Conservation (phyloP, 2,329 filamentous ascomycete species). For the Daldinia eschscholtzii region DNA sequence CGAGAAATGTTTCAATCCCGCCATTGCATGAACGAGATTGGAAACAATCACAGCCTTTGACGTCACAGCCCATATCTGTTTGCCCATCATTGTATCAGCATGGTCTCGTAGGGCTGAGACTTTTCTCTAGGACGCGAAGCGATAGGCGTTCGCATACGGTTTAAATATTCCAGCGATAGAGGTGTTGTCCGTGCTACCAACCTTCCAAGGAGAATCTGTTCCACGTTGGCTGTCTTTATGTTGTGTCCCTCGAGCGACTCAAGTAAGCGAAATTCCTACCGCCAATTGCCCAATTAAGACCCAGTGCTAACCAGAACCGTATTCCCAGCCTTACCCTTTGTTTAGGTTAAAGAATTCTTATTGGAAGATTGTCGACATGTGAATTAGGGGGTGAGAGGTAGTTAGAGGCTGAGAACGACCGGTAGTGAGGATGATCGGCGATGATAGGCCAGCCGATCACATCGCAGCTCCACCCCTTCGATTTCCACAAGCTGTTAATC, state of each 20-base stretch:
- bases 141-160: background rate
- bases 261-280: background rate
- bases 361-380: conserved; percentile 1
- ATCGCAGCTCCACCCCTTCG: conserved; percentile 32
- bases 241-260: background rate
- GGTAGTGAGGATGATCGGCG: conserved; percentile 34
- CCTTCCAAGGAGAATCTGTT: background rate
- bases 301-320: background rate
- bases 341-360: background rate
- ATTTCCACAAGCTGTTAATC: conserved; percentile 30
- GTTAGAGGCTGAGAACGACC: conserved; percentile 26
- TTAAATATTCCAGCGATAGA: background rate
- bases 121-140: background rate
- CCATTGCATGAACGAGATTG: background rate
- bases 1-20: conserved; percentile 2
- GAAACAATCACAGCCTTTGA: background rate
- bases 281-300: conserved; percentile 1
- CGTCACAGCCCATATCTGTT: background rate
- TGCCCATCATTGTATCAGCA: background rate
- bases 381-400: conserved; percentile 3
- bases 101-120: conserved; percentile 5
- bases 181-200: background rate
- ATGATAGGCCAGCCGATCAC: conserved; percentile 36
- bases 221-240: background rate
- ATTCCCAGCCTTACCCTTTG: conserved; percentile 2